Percentiles rank a stretch among this genome's conserved stretches.
These are phyloP conservation scores for Eimeria falciformis DNA, from an alignment of 169 alveolate genomes.

Conservation along the genomic window DNA sequence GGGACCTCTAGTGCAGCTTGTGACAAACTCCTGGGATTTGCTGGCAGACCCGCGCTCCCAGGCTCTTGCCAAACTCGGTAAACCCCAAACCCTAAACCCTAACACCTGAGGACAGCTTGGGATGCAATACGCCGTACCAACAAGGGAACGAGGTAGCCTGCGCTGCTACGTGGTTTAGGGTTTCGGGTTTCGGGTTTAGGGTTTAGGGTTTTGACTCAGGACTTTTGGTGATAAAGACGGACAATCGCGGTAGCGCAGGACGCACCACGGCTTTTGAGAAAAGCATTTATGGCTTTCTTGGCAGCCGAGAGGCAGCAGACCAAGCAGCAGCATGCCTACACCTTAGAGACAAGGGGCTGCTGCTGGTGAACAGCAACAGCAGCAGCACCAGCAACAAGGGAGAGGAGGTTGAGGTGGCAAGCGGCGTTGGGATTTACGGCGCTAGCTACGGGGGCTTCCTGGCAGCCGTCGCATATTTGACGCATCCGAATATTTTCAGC, in stretches of 20 bases:
- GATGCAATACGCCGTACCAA: no score
- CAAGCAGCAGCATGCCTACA: slow-evolving; percentile 41
- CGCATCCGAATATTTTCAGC: slow-evolving; percentile 53
- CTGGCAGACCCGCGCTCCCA: slow-evolving; percentile 65
- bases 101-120: no score
- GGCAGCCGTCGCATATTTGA: slow-evolving; percentile 48
- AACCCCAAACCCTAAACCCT: slow-evolving; percentile 9
- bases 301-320: slow-evolving; percentile 32
- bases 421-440: slow-evolving; percentile 73
- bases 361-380: slow-evolving; percentile 10
- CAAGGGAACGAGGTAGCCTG: no score
- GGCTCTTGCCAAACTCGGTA: slow-evolving; percentile 72
- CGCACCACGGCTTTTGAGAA: slow-evolving; percentile 62
- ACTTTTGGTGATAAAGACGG: slow-evolving; percentile 62
- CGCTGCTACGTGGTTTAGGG: no score
- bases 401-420: not conserved
- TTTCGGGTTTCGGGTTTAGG: slow-evolving; percentile 19
- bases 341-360: not conserved
- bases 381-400: slow-evolving; percentile 17
- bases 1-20: slow-evolving; percentile 73
- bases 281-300: slow-evolving; percentile 35
- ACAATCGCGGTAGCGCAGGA: slow-evolving; percentile 48
- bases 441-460: slow-evolving; percentile 70
- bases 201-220: slow-evolving; percentile 25
- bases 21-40: slow-evolving; percentile 58